These are phyloP conservation scores for Hydrangea macrophylla DNA, from an alignment of 148 eudicot genomes.

Conservation along the genomic window DNA sequence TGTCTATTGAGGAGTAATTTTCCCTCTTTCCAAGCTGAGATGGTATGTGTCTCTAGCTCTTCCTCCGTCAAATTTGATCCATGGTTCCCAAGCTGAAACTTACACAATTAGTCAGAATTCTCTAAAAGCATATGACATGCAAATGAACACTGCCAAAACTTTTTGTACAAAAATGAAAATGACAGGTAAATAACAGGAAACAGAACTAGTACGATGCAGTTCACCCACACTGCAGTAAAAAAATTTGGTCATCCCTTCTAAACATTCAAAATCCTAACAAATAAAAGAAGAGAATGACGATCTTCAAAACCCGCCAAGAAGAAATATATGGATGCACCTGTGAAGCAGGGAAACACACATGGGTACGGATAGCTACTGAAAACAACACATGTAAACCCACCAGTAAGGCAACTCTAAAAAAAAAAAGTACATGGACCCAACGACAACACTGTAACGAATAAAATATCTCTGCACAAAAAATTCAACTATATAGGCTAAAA, in stretches of 20 bases:
- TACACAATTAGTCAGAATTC: not conserved
- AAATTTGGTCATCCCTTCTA: not conserved
- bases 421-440: no score
- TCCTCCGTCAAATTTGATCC: conserved; percentile 86
- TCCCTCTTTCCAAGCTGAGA: conserved; percentile 87
- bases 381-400: no score
- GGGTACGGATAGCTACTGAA: no score
- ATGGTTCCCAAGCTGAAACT: conserved; percentile 70
- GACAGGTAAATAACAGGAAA: not conserved
- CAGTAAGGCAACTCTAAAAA: no score
- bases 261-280: not conserved
- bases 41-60: conserved; percentile 83
- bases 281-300: not conserved
- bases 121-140: not conserved
- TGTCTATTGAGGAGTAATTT: conserved; percentile 53
- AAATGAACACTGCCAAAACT: not conserved
- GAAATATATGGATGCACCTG: no score
- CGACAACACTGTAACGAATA: no score
- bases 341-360: no score
- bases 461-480: no score
- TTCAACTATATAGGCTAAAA: no score
- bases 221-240: not conserved
- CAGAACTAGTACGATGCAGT: not conserved
- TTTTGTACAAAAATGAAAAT: not conserved
- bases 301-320: not conserved